Evolutionary conservation across 768 basidiomycete species (phyloP).

Genomic region (Xerocomus potaroensis): DNA sequence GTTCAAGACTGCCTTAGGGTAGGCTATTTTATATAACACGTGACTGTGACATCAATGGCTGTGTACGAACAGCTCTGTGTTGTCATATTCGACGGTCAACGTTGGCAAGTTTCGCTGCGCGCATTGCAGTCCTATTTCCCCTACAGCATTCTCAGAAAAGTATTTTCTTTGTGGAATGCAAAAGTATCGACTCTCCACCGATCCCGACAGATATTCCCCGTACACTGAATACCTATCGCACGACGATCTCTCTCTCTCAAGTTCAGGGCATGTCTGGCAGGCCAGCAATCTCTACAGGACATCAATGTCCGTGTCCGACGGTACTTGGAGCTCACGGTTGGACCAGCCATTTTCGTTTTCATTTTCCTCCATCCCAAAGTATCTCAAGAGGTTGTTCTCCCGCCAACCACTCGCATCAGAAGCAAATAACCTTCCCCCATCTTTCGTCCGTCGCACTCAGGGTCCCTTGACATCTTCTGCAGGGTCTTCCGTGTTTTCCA

Average conservation of each 20-base stretch:
- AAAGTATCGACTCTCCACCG: constrained; percentile 7
- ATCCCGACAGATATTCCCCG: constrained; percentile 15
- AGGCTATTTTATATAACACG: neutral
- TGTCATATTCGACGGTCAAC: neutral
- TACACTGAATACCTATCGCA: constrained; percentile 14
- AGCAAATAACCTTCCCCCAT: constrained; percentile 16
- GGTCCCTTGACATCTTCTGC: constrained; percentile 13
- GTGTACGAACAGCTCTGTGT: too few species aligned
- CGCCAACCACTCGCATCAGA: constrained; percentile 14
- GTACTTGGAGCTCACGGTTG: constrained; percentile 2
- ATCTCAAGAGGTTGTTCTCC: constrained; percentile 15
- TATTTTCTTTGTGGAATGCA: constrained; percentile 19
- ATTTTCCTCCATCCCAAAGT: constrained; percentile 9
- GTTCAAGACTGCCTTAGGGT: constrained; percentile 21
- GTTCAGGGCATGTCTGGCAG: constrained; percentile 21
- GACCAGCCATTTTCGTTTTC: constrained; percentile 7
- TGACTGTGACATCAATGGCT: constrained; percentile 3
- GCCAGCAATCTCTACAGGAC: constrained; percentile 17
- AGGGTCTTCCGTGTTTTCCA: constrained; percentile 23
- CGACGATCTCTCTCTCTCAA: constrained; percentile 7
- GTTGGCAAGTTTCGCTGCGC: constrained; percentile 2
- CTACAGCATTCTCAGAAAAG: neutral
- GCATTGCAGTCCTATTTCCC: neutral
- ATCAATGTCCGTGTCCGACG: constrained; percentile 7
- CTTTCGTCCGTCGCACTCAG: constrained; percentile 25